Percentiles rank a stretch among this genome's conserved stretches.
Evolutionary conservation across 352 stramenopile genomes (phyloP).

Genomic region (Globisporangium cystogenes): DNA sequence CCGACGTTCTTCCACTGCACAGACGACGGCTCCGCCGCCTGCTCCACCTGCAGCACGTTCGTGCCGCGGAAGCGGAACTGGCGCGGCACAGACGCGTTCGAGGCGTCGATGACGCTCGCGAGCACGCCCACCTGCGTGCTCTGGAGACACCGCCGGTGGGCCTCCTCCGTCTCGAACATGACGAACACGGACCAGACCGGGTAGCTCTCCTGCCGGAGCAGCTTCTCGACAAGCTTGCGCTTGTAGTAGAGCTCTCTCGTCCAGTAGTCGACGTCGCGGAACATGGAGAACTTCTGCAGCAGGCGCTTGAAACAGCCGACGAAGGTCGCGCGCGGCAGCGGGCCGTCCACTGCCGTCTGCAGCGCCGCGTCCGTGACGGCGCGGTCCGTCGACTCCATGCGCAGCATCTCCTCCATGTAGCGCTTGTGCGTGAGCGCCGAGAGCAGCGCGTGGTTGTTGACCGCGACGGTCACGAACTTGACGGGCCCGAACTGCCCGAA

Average conservation of each 20-base stretch:
- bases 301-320: conserved; percentile 19
- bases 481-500: conserved; percentile 65
- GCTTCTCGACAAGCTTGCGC: conserved; percentile 27
- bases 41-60: conserved; percentile 68
- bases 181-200: conserved; percentile 70
- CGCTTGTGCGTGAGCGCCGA: conserved; percentile 52
- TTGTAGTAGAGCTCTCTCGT: conserved; percentile 38
- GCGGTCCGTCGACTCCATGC: conserved; percentile 49
- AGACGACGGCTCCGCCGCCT: conserved; percentile 55
- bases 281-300: conserved; percentile 34
- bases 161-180: conserved; percentile 72
- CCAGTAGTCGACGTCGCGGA: conserved; percentile 60
- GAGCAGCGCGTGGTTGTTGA: conserved; percentile 55
- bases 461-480: conserved; percentile 62
- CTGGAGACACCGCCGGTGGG: conserved; percentile 42
- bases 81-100: conserved; percentile 21
- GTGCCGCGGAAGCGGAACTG: conserved; percentile 52
- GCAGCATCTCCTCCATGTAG: conserved; percentile 66
- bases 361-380: conserved; percentile 22
- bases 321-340: conserved; percentile 15
- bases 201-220: conserved; percentile 37
- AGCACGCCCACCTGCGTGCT: conserved; percentile 46
- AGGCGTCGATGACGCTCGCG: conserved; percentile 33
- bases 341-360: conserved; percentile 26
- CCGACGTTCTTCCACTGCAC: conserved; percentile 70